Evolutionary conservation across 495 filamentous ascomycete genomes (phyloP).

Genomic region (Lophium mytilinum): DNA sequence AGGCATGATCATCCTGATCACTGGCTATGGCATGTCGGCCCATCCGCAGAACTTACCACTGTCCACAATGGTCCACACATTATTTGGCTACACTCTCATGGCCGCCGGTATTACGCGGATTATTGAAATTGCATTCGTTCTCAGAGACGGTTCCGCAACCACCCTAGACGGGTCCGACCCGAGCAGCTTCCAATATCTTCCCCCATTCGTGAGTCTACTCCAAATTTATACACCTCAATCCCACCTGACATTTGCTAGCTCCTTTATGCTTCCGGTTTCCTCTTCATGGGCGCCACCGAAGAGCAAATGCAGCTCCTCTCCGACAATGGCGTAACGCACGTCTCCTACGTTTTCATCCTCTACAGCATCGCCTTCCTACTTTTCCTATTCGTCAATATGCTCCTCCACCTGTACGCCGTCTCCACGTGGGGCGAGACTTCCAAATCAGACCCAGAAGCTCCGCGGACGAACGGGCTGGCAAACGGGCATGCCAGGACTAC

Average conservation of each 20-base stretch:
- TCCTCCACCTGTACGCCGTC: conserved; percentile 73
- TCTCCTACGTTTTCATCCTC: conserved; percentile 83
- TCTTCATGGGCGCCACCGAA: conserved; percentile 96
- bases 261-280: conserved; percentile 85
- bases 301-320: conserved; percentile 81
- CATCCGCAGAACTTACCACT: conserved; percentile 77
- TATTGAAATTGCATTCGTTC: conserved; percentile 84
- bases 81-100: conserved; percentile 96
- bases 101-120: conserved; percentile 73
- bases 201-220: conserved; percentile 69
- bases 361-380: conserved; percentile 85
- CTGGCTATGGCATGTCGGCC: conserved; percentile 89
- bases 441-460: conserved; percentile 19
- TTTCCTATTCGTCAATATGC: conserved; percentile 80
- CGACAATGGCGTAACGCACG: conserved; percentile 68
- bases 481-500: conserved; percentile 48
- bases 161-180: conserved; percentile 53
- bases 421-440: conserved; percentile 36
- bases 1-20: conserved; percentile 79
- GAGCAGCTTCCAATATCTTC: conserved; percentile 87
- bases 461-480: conserved; percentile 12
- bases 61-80: conserved; percentile 80
- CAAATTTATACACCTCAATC: background rate
- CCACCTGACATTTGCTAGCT: conserved; percentile 44
- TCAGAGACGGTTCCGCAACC: conserved; percentile 58